Percentiles rank a stretch among this genome's conserved stretches.
These are phyloP conservation scores for Sclerotinia minor DNA, from an alignment of 2,329 filamentous ascomycete species.

Conservation along the genomic window DNA sequence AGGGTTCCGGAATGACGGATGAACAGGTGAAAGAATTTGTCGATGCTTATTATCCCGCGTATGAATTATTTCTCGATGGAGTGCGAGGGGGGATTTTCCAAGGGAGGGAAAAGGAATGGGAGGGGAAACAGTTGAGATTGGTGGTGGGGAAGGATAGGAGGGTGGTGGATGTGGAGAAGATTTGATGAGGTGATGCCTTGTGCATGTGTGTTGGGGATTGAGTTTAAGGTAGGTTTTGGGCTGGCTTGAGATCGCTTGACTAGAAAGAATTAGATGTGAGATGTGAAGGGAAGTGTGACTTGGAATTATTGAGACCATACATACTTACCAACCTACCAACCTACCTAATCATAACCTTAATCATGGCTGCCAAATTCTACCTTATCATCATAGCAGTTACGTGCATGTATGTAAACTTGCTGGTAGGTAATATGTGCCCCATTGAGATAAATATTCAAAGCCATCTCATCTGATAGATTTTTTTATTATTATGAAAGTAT, in stretches of 20 bases:
- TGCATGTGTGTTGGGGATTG: neutral
- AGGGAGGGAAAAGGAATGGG: slow-evolving; percentile 33
- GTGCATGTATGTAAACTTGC: too few relatives aligned
- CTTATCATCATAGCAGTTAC: too few relatives aligned
- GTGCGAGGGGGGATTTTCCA: slow-evolving; percentile 52
- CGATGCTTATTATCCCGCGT: slow-evolving; percentile 57
- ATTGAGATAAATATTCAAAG: neutral
- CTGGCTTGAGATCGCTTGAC: neutral
- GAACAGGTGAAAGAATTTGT: slow-evolving; percentile 66
- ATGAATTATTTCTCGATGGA: slow-evolving; percentile 54
- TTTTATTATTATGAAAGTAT: too few relatives aligned
- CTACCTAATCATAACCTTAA: too few relatives aligned
- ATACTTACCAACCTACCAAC: too few relatives aligned
- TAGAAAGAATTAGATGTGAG: neutral
- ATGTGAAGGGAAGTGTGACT: too few relatives aligned
- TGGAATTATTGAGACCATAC: neutral
- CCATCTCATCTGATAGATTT: neutral
- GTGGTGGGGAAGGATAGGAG: slow-evolving; percentile 50
- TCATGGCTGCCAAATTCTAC: neutral
- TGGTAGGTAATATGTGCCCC: neutral
- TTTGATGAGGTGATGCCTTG: slow-evolving; percentile 29
- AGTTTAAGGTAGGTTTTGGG: neutral
- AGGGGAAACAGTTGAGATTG: slow-evolving; percentile 51
- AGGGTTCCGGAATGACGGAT: slow-evolving; percentile 64
- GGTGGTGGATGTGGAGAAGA: slow-evolving; percentile 43